These are phyloP conservation scores for Ceratocystis albifundus DNA, from an alignment of 2,329 filamentous ascomycete genomes.

Conservation along the genomic window DNA sequence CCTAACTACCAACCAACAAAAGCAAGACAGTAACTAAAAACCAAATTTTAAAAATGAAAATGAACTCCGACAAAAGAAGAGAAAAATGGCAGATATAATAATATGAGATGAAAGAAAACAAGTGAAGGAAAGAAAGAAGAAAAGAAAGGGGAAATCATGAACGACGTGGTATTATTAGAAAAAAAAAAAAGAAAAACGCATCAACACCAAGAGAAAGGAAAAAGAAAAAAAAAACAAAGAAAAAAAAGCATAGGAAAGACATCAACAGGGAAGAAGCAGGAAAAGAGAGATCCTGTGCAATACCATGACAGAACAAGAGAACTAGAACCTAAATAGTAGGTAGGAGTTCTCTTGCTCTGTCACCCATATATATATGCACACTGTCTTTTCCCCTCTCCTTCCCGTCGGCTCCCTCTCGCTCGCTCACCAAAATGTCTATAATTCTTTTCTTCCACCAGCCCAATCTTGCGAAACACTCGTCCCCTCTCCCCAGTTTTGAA, in stretches of 20 bases:
- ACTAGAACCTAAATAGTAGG: too few species aligned
- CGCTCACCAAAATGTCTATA: neutral
- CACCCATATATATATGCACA: too few species aligned
- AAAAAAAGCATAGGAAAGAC: constrained; percentile 1
- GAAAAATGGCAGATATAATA: neutral
- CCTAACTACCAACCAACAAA: neutral
- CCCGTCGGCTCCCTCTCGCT: neutral
- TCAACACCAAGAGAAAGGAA: constrained; percentile 8
- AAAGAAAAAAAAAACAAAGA: neutral
- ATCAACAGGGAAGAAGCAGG: neutral
- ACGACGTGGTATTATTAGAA: constrained; percentile 15
- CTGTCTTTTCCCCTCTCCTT: neutral
- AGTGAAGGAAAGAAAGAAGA: neutral
- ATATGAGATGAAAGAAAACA: neutral
- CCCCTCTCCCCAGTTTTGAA: too few species aligned
- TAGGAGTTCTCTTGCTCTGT: too few species aligned
- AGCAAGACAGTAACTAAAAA: neutral
- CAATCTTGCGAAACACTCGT: too few species aligned
- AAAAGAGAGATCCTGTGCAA: neutral
- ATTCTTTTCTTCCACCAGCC: too few species aligned
- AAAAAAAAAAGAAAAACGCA: too few species aligned
- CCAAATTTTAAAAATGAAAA: neutral
- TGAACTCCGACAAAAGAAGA: neutral
- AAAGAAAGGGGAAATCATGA: neutral
- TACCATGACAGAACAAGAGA: too few species aligned